Evolutionary conservation across 306 rosid genomes (phyloP), one percentile per base, ranked within the genome.

Genomic region (Hippophae tibetana): DNA sequence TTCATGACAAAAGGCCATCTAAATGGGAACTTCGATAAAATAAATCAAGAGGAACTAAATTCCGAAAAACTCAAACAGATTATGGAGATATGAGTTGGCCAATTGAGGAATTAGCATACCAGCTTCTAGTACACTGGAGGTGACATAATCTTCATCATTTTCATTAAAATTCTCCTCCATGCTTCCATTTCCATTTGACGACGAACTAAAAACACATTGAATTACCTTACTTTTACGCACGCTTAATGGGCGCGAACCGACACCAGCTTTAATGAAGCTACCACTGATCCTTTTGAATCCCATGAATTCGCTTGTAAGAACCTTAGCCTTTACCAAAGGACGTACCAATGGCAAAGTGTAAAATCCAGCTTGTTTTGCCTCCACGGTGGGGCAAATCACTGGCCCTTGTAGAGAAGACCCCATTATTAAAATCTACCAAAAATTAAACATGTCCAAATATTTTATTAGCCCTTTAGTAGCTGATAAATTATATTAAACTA

Each of bases 121-220:
- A 38, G 99, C 99, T 76, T 92, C 99, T 48, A 85, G 68, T 60
- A 92, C 83, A 53, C 85, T 92, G 25, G 99, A 85, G 65, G 82
- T 78, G 51, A 92, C 90, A 65, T 92, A 92, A 61, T 92, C 96
- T 60, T 78, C 95, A 72, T 92, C 93, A 5, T 88, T 88, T 74
- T 83, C 89, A 63, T 88, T 72, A 72, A 92, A 92, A 72, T 78
- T 87, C 66, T 85, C 98, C 0, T 89, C 89, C 70, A 61, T 79
- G 60, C 95, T 85, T 74, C 98, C 98, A 4, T 77, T 86, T 13
- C 80, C 96, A 58, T 87, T 77, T 0, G 96, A 87, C 10, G 93
- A 76, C 6, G 96, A 83, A 64, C 75, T 80, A 71, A 74, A 85
- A 74, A 75, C 76, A 70, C 96, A 87, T 67, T 68, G 76, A 74